Percentiles rank a stretch among this genome's conserved stretches.
Conservation (phyloP, 768 basidiomycete genomes). For the Boletus edulis region DNA sequence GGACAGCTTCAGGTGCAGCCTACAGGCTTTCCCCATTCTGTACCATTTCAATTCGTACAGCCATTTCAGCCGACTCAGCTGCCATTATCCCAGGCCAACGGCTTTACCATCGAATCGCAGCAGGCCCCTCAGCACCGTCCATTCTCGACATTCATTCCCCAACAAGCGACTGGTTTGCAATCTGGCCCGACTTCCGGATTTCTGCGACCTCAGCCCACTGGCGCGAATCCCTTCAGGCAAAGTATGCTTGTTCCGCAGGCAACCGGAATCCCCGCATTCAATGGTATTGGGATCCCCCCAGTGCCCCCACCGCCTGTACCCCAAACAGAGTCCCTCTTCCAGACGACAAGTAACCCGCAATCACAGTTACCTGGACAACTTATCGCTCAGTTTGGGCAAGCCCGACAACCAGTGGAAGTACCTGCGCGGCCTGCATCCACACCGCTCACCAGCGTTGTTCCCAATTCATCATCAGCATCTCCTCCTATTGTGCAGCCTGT, state of each 20-base stretch:
- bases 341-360: slow-evolving; percentile 7
- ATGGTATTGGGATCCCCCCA: slow-evolving; percentile 20
- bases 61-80: slow-evolving; percentile 15
- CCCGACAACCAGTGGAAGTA: slow-evolving; percentile 20
- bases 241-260: slow-evolving; percentile 65
- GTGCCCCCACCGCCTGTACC: slow-evolving; percentile 6
- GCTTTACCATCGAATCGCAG: slow-evolving; percentile 35
- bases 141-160: slow-evolving; percentile 54
- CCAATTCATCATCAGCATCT: slow-evolving; percentile 28
- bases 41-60: slow-evolving; percentile 36
- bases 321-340: slow-evolving; percentile 13
- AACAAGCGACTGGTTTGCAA: slow-evolving; percentile 48
- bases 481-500: slow-evolving; percentile 60
- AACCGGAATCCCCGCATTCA: slow-evolving; percentile 55
- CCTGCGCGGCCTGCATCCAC: slow-evolving; percentile 72
- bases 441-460: slow-evolving; percentile 49
- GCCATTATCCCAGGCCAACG: slow-evolving; percentile 14
- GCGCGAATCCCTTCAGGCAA: slow-evolving; percentile 82
- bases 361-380: slow-evolving; percentile 13
- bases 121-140: slow-evolving; percentile 46
- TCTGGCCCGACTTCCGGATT: slow-evolving; percentile 44
- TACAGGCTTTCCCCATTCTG: slow-evolving; percentile 53
- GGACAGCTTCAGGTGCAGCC: slow-evolving; percentile 49
- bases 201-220: slow-evolving; percentile 55
- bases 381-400: slow-evolving; percentile 5